Conservation (phyloP, 352 stramenopile genomes). For the Globisporangium ultimum region DNA sequence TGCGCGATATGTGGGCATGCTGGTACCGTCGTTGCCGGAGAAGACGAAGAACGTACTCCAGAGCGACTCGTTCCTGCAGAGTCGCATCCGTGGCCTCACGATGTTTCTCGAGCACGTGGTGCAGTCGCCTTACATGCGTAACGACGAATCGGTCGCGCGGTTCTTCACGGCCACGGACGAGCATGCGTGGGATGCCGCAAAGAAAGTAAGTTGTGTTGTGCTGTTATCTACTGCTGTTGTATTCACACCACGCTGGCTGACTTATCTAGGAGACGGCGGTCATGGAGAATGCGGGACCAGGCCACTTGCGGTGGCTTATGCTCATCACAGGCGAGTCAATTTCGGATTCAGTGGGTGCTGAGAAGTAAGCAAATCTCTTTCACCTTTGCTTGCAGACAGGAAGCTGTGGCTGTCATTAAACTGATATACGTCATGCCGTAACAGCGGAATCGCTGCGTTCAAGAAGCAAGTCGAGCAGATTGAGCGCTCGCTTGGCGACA, state of each 20-base stretch:
- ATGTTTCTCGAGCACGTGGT: conserved; percentile 59
- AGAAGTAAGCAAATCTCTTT: conserved; percentile 27
- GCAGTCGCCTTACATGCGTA: conserved; percentile 55
- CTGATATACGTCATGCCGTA: no score
- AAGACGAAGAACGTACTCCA: conserved; percentile 75
- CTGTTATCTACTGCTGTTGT: not conserved
- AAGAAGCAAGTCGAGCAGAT: conserved; percentile 59
- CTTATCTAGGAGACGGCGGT: conserved; percentile 25
- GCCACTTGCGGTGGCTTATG: conserved; percentile 68
- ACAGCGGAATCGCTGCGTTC: conserved; percentile 44
- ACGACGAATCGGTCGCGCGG: conserved; percentile 41
- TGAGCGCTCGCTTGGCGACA: conserved; percentile 41
- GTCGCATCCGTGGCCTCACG: conserved; percentile 51
- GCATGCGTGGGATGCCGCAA: conserved; percentile 49
- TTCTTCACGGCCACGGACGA: conserved; percentile 50
- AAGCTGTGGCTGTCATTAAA: not conserved
- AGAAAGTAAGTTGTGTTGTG: conserved; percentile 28
- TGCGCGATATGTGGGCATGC: conserved; percentile 58
- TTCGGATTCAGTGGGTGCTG: conserved; percentile 15
- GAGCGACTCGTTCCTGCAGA: conserved; percentile 52
- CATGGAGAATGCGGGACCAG: conserved; percentile 55
- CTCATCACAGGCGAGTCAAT: conserved; percentile 40
- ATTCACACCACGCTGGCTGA: not conserved
- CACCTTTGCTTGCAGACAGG: not conserved
- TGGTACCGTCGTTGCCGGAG: conserved; percentile 63